Percentiles rank a stretch among this genome's conserved stretches.
Conservation (phyloP, 768 basidiomycete species). For the Lanmaoa pseudosensibilis region DNA sequence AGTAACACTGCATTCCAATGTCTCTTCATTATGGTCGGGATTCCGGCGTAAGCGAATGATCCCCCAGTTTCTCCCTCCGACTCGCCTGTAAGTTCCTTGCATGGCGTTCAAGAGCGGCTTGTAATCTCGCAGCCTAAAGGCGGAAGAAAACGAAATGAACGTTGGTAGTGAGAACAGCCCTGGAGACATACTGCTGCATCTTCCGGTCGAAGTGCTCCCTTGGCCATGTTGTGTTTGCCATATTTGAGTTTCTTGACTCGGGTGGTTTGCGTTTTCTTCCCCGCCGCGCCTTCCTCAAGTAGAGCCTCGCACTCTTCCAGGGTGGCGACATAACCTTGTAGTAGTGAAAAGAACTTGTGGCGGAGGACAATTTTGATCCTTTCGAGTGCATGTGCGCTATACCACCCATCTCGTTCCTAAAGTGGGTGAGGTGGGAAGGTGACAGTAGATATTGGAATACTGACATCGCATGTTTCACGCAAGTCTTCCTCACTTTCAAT, state of each 20-base stretch:
- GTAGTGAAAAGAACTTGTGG: conserved; percentile 79
- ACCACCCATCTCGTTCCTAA: conserved; percentile 91
- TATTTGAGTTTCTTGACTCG: conserved; percentile 55
- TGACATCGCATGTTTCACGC: conserved; percentile 72
- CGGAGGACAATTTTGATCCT: conserved; percentile 82
- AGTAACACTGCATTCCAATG: conserved; percentile 6
- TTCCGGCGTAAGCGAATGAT: conserved; percentile 24
- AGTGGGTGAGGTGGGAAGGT: conserved; percentile 1
- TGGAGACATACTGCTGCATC: conserved; percentile 68
- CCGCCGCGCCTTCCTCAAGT: conserved; percentile 39
- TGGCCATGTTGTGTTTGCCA: conserved; percentile 87
- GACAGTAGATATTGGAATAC: conserved; percentile 28
- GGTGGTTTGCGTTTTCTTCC: conserved; percentile 36
- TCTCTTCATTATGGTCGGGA: conserved; percentile 3
- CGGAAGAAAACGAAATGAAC: background rate
- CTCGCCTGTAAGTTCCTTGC: conserved; percentile 32
- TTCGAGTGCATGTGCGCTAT: conserved; percentile 69
- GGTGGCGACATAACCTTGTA: conserved; percentile 69
- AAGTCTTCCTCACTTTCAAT: conserved; percentile 72
- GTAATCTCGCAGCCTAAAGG: conserved; percentile 63
- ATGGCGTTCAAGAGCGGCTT: conserved; percentile 58
- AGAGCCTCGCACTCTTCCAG: conserved; percentile 73
- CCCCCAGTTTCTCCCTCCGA: conserved; percentile 25
- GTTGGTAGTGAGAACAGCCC: background rate
- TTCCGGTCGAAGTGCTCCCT: conserved; percentile 77